Percentiles rank a stretch among this genome's conserved stretches.
Evolutionary conservation across 345 rosid genomes (phyloP).

Genomic region (Pistacia integerrima): DNA sequence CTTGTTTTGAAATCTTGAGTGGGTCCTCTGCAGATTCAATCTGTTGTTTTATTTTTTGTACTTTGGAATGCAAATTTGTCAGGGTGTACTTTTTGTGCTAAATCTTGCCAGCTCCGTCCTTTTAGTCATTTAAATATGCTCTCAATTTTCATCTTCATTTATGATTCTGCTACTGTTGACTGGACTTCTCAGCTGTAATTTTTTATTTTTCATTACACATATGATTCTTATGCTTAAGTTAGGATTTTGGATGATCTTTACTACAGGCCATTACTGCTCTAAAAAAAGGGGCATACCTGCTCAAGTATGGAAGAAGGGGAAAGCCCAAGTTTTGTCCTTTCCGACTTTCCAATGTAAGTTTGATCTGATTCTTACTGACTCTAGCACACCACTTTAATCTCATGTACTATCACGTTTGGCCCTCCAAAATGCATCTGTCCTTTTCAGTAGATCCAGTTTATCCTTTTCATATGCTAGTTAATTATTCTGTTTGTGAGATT

Average conservation of each 20-base stretch:
- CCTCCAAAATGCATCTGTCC: background rate
- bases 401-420: background rate
- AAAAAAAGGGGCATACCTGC: conserved; percentile 93
- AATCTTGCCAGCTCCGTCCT: background rate
- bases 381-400: background rate
- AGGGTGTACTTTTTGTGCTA: background rate
- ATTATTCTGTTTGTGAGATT: background rate
- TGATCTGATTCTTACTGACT: background rate
- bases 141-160: conserved; percentile 8
- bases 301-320: conserved; percentile 98
- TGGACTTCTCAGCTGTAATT: conserved; percentile 11
- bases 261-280: conserved; percentile 92
- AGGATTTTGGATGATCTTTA: conserved; percentile 39
- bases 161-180: conserved; percentile 13
- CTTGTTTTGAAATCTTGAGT: background rate
- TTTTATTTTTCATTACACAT: conserved; percentile 18
- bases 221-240: conserved; percentile 27
- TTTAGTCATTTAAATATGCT: conserved; percentile 7
- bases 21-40: background rate
- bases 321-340: conserved; percentile 98
- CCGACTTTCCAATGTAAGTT: conserved; percentile 93
- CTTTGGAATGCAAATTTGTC: background rate
- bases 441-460: background rate
- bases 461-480: background rate
- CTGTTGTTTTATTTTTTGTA: background rate